Evolutionary conservation across 495 filamentous ascomycete genomes (phyloP), one percentile per base, ranked within the genome.

Genomic region (Penicillium pulvis): DNA sequence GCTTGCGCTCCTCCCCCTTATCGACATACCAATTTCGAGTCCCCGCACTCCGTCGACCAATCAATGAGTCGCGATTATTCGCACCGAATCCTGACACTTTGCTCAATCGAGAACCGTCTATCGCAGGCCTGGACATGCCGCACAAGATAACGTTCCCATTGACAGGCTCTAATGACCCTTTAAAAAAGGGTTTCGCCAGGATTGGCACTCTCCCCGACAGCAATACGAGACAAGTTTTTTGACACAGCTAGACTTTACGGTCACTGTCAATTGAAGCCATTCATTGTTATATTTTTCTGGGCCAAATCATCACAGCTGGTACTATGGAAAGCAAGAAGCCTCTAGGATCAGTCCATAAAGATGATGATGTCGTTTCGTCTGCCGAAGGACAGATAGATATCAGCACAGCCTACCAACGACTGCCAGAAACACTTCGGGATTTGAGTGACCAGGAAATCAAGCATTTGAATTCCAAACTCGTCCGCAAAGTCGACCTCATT

Each of bases 401-500:
- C 28, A 51, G 55, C 44, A 57, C 61, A 7, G 55, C 58, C 7
- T 61, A 65, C 35, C 51, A 56, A 20, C 70, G 67, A 8, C 63
- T 70, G 62, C 75, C 75, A 19, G 64, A 70, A 47, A 64, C 57
- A 19, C 64, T 78, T 43, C 72, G 58, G 1, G 26, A 41, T 20
- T 59, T 76, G 11, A 58, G 53, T 30, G 46, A 61, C 0, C 68
- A 69, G n/a, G 75, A 78, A 39, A 47, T 71, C 8, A 49, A 60
- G 11, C 0, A 14, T 9, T 61, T 77, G 33, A 66, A 71, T 44
- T 69, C 58, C 51, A 78, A 69, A 48, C 51, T 77, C 17, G 73
- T 79, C 36, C 67, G 73, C 19, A 79, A 79, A 66, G 61, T 79
- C 24, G 76, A 79, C 59, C 54, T 74, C 4, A 44, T 71, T 16